Base-by-base conservation (phyloP, 2,329 filamentous ascomycete species). In the Penicillium concentricum region DNA sequence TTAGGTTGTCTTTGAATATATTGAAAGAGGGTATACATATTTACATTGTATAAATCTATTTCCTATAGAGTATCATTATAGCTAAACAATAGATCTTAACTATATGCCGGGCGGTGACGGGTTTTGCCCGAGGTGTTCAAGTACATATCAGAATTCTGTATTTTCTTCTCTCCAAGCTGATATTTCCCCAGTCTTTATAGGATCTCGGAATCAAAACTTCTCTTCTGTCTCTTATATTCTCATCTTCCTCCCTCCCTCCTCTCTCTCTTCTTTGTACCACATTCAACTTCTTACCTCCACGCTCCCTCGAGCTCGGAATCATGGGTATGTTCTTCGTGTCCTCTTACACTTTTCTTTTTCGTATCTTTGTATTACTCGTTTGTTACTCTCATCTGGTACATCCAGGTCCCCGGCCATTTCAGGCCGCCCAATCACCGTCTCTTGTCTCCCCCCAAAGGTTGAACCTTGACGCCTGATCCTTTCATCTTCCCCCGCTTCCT, bases 391-490 rank as follows among this genome's bases (percentile, higher is more conserved):
- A 59, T 55, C 60, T 62, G 56, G 61, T 63, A 64, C 61, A 63
- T 56, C 60, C 62, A 64, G 59, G 55, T 57, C 43, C 57, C 56
- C 58, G 60, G 58, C 53, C 61, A 56, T 64, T 61, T 56, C 60
- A 57, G 39, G 42, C 53, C 54, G 48, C 39, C 62, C 62, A 65
- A 65, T 65, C 62, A 65, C 32, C 59, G 46, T 42, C 44, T 55
- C 32, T 38, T 34, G 37, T 55, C 50, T 51, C 44, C 54, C 57
- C 61, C 56, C 47, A 56, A 53, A 52, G 6, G 16, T 39, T 56
- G 57, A 63, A 64, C 58, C 60, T 64, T 59, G 59, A 60, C 57
- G 59, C 60, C 58, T 64, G 60, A 59, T 62, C 61, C 60, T 61
- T 60, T 54, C 49, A 37, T 51, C 42, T 45, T 32, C 48, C 47